These are phyloP conservation scores for Botrytis fragariae DNA, from an alignment of 2,329 filamentous ascomycete species.

Conservation along the genomic window DNA sequence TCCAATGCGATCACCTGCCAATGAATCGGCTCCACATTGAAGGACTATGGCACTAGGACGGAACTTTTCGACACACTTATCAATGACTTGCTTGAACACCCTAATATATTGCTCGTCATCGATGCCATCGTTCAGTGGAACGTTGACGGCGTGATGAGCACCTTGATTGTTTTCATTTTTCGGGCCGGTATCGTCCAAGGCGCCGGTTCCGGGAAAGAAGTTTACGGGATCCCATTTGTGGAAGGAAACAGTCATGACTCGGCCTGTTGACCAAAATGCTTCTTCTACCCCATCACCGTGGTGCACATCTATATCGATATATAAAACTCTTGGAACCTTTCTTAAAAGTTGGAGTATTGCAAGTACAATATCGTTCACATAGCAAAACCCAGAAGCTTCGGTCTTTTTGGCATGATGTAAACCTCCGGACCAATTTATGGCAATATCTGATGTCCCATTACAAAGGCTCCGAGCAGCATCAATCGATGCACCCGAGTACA, in stretches of 20 bases:
- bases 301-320: constrained; percentile 92
- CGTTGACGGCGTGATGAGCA: constrained; percentile 85
- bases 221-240: constrained; percentile 86
- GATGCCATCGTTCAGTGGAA: constrained; percentile 86
- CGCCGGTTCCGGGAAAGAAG: constrained; percentile 93
- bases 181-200: constrained; percentile 79
- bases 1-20: constrained; percentile 89
- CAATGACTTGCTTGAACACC: constrained; percentile 80
- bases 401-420: constrained; percentile 94
- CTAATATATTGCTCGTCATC: constrained; percentile 84
- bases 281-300: constrained; percentile 90
- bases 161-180: constrained; percentile 80
- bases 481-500: constrained; percentile 87
- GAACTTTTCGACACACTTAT: constrained; percentile 76
- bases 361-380: constrained; percentile 97
- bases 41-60: constrained; percentile 88
- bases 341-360: constrained; percentile 85
- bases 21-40: constrained; percentile 92
- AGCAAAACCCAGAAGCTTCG: constrained; percentile 95
- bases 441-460: constrained; percentile 85
- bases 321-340: constrained; percentile 79
- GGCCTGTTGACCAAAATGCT: constrained; percentile 84
- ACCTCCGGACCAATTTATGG: constrained; percentile 95
- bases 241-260: constrained; percentile 90
- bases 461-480: constrained; percentile 88